Percentiles rank a stretch among this genome's conserved stretches.
These are phyloP conservation scores for Stephanodiscus triporus DNA, from an alignment of 108 stramenopile genomes.

Conservation along the genomic window DNA sequence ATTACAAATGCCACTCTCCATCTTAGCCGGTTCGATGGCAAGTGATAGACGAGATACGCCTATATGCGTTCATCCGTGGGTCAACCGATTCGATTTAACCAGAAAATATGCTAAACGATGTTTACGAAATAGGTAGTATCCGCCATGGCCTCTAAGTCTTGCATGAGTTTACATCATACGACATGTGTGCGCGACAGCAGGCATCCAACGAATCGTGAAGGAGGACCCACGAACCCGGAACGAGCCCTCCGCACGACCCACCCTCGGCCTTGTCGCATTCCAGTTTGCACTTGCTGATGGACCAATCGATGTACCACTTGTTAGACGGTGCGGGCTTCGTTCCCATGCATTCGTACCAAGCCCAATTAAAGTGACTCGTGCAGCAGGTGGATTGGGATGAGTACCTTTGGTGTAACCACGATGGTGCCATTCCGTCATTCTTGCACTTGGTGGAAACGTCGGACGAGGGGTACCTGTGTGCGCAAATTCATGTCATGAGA, in stretches of 20 bases:
- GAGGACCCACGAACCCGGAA: conserved; percentile 27
- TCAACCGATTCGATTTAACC: too few species aligned
- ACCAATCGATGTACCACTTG: conserved; percentile 42
- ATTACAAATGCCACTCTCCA: too few species aligned
- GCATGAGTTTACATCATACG: not conserved
- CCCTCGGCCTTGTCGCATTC: conserved; percentile 35
- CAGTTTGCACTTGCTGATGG: conserved; percentile 23
- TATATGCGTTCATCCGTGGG: too few species aligned
- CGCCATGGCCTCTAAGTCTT: not conserved
- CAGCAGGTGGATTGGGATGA: conserved; percentile 24
- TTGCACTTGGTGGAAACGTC: conserved; percentile 18
- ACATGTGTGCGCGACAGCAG: conserved; percentile 24
- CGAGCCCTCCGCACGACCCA: conserved; percentile 35
- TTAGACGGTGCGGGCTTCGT: not conserved
- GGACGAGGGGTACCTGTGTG: conserved; percentile 27
- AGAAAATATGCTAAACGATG: too few species aligned
- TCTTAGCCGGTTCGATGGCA: too few species aligned
- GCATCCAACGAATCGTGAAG: conserved; percentile 15
- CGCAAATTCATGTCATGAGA: not conserved
- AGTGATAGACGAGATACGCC: too few species aligned
- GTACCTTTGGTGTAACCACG: conserved; percentile 24
- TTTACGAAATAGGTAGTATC: too few species aligned
- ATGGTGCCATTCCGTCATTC: conserved; percentile 38
- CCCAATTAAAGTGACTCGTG: conserved; percentile 36
- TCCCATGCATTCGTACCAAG: conserved; percentile 21